phyloP scores from a whole-genome alignment of 177 flowering plant species.

The Vitis hybrid region DNA sequence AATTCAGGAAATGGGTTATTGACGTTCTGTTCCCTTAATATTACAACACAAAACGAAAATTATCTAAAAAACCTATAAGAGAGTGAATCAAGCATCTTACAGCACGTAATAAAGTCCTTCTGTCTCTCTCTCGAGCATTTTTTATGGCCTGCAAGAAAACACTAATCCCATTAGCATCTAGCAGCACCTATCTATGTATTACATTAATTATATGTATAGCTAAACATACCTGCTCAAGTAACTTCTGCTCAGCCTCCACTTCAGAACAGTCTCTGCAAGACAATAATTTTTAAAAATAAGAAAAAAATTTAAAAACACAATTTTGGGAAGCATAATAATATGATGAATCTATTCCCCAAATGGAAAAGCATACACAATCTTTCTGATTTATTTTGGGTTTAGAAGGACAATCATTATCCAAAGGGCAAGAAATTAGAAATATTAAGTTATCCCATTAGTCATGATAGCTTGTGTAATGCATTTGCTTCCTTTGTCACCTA shows the following conservation, averaged over 20 bases:
- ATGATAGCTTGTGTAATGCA: no score
- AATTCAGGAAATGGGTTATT: no score
- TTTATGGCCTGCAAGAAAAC: slow-evolving; percentile 64
- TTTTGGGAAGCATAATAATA: no score
- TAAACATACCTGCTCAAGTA: slow-evolving; percentile 67
- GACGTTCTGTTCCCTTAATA: no score
- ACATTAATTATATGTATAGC: not conserved
- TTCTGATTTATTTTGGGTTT: no score
- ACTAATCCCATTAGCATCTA: not conserved
- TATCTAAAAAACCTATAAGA: not conserved
- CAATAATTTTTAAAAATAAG: not conserved
- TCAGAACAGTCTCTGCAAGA: slow-evolving; percentile 60
- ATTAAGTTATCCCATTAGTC: no score
- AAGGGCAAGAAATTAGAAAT: no score
- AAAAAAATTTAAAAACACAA: not conserved
- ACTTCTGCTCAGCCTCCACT: slow-evolving; percentile 83
- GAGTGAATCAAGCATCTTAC: slow-evolving; percentile 41
- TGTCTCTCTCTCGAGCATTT: slow-evolving; percentile 93
- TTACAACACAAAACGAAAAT: not conserved
- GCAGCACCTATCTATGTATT: not conserved
- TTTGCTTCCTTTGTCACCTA: no score
- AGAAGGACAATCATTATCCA: not conserved
- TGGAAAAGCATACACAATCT: no score
- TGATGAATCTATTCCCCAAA: no score
- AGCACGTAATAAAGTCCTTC: slow-evolving; percentile 71